phyloP scores from a whole-genome alignment of 345 rosid genomes.

The Euphorbia peplus region DNA sequence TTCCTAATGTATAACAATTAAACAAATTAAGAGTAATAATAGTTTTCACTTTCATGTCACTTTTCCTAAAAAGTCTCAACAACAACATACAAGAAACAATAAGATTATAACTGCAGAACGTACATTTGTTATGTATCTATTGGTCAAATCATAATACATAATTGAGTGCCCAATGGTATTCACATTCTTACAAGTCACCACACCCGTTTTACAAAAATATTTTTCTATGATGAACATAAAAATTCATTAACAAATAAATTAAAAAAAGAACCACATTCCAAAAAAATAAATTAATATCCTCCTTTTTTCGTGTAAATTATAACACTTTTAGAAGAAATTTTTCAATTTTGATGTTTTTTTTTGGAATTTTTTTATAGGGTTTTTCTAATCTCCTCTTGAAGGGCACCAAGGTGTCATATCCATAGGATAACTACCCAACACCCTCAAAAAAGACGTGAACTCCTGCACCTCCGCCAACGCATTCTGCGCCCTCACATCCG shows the following conservation, averaged over 20 bases:
- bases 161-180: slow-evolving; percentile 1
- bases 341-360: neutral
- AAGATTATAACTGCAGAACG: too few relatives aligned
- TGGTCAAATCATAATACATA: too few relatives aligned
- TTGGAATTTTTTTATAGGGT: too few relatives aligned
- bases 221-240: slow-evolving; percentile 20
- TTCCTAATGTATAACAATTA: neutral
- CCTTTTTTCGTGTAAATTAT: slow-evolving; percentile 27
- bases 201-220: neutral
- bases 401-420: slow-evolving; percentile 98
- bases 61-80: neutral
- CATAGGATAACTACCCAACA: slow-evolving; percentile 95
- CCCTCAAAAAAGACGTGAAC: slow-evolving; percentile 94
- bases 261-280: neutral
- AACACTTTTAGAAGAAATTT: neutral
- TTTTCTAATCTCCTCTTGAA: slow-evolving; percentile 34
- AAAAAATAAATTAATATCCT: slow-evolving; percentile 12
- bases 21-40: neutral
- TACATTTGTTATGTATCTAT: too few relatives aligned
- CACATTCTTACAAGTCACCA: slow-evolving; percentile 18
- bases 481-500: slow-evolving; percentile 86
- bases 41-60: neutral
- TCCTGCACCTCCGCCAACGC: slow-evolving; percentile 99
- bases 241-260: slow-evolving; percentile 6
- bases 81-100: neutral